These are phyloP conservation scores for Neonectria sp. DNA, from an alignment of 2,329 filamentous ascomycete genomes.

Conservation along the genomic window DNA sequence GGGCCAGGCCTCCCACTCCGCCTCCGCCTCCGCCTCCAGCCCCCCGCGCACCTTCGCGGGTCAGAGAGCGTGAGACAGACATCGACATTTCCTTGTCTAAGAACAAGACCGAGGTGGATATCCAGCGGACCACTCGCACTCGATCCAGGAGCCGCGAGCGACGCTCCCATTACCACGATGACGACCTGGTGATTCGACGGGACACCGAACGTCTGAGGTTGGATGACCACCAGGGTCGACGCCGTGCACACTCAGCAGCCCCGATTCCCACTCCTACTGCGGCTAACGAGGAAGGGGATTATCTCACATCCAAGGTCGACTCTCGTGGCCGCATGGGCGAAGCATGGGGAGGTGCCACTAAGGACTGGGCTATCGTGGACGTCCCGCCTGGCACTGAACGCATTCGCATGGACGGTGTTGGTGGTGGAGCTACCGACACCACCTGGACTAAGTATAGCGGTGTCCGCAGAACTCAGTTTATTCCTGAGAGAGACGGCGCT, in stretches of 20 bases:
- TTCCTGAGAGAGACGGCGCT: conserved; percentile 75
- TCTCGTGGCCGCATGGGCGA: conserved; percentile 79
- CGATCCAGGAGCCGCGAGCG: conserved; percentile 59
- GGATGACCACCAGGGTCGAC: conserved; percentile 60
- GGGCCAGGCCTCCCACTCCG: conserved; percentile 60
- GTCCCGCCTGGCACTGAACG: conserved; percentile 87
- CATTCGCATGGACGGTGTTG: conserved; percentile 85
- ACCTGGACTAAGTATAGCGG: conserved; percentile 87
- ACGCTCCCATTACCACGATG: conserved; percentile 65
- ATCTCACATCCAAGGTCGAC: conserved; percentile 70
- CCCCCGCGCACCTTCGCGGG: conserved; percentile 61
- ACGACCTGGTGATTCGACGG: conserved; percentile 76
- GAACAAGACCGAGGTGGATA: conserved; percentile 71
- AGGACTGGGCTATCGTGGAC: conserved; percentile 86
- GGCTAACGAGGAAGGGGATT: conserved; percentile 74
- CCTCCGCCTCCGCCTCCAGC: conserved; percentile 63
- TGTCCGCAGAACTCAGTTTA: conserved; percentile 80
- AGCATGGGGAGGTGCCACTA: conserved; percentile 80
- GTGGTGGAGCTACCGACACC: conserved; percentile 82
- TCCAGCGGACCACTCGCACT: conserved; percentile 58
- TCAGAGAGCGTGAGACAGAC: conserved; percentile 69
- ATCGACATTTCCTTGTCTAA: conserved; percentile 73
- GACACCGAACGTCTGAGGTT: conserved; percentile 66
- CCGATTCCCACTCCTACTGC: conserved; percentile 54
- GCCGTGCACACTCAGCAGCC: conserved; percentile 68